Conservation (phyloP, 1,139 yeast genomes). For the Magnusiomyces suaveolens region DNA sequence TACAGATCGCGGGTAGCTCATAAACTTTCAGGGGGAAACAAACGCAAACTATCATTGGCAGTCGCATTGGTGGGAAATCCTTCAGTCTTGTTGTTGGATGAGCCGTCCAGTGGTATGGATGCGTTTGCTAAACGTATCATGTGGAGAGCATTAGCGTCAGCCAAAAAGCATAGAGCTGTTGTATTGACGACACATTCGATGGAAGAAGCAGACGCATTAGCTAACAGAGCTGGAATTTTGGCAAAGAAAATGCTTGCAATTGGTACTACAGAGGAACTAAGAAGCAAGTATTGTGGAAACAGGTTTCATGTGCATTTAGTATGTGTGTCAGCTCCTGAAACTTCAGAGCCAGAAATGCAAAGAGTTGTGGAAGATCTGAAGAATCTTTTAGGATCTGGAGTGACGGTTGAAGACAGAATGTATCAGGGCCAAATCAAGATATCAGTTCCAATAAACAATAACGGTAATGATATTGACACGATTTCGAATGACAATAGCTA, state of each 20-base stretch:
- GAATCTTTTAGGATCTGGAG: background rate
- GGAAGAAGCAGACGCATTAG: conserved; percentile 36
- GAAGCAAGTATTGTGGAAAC: conserved; percentile 24
- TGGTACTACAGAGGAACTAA: conserved; percentile 27
- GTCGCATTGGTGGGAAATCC: conserved; percentile 95
- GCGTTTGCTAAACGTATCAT: conserved; percentile 43
- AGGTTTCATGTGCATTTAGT: conserved; percentile 28
- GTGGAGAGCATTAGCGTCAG: conserved; percentile 32
- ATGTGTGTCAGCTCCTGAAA: conserved; percentile 25
- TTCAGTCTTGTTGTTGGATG: conserved; percentile 81
- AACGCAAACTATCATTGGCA: conserved; percentile 92
- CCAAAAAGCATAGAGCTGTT: conserved; percentile 29
- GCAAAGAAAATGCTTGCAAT: conserved; percentile 29
- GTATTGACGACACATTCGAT: conserved; percentile 34
- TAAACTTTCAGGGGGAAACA: conserved; percentile 90
- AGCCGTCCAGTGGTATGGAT: conserved; percentile 87
- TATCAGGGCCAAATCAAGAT: conserved; percentile 31
- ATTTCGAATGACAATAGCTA: background rate
- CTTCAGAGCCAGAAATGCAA: conserved; percentile 23
- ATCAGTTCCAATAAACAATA: conserved; percentile 19
- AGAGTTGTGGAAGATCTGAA: conserved; percentile 14
- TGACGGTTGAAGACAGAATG: conserved; percentile 24
- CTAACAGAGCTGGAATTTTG: conserved; percentile 32
- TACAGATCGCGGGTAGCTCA: conserved; percentile 30
- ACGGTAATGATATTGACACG: too few relatives aligned